Evolutionary conservation across 257 asterid genomes (phyloP), one percentile per base, ranked within the genome.

Genomic region (Handroanthus guayacan): DNA sequence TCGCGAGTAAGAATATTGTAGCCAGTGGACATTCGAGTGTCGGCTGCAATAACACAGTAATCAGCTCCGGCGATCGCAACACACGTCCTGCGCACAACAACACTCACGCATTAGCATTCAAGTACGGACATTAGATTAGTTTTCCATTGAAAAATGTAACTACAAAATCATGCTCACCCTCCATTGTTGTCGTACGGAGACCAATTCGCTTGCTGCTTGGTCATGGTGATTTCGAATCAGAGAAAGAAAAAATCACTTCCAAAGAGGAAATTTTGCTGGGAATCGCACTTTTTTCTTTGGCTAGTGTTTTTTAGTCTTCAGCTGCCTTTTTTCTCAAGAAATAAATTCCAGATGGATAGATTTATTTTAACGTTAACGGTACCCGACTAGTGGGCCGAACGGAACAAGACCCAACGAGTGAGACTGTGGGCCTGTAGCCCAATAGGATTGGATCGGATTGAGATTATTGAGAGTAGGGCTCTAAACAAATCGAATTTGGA

Each of bases 171-270:
- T 8, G 61, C 78, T 44, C 78, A 93, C 98, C 98, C 98, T 79
- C 97, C 98, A 86, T 94, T 94, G 88, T 94, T 91, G 89, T 94
- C 98, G 68, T 94, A 91, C 6, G 98, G 98, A 76, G 97, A 90
- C 94, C 94, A 94, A 67, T 89, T 92, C 2, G 97, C 90, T 63
- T 89, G 96, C 85, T 91, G 91, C 62, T 89, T 90, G 72, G 95
- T 77, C 98, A 91, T 94, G 75, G 69, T 44, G 80, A 81, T 71
- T 44, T 14, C 43, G 51, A 76, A 79, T 71, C 3, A 67, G 47
- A 44, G 60, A 20, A 50, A 17, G 74, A 12, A 55, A 65, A n/a
- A 71, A 61, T 71, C 39, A 63, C 36, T 73, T 47, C 39, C 55
- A 6, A 9, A 62, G 57, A 41, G 31, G 62, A 62, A 74, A 64